A percentile compares a stretch with the other conserved stretches of the same genome.
These are phyloP conservation scores for Pleurotus ostreatus DNA, from an alignment of 768 basidiomycete species.

Conservation along the genomic window DNA sequence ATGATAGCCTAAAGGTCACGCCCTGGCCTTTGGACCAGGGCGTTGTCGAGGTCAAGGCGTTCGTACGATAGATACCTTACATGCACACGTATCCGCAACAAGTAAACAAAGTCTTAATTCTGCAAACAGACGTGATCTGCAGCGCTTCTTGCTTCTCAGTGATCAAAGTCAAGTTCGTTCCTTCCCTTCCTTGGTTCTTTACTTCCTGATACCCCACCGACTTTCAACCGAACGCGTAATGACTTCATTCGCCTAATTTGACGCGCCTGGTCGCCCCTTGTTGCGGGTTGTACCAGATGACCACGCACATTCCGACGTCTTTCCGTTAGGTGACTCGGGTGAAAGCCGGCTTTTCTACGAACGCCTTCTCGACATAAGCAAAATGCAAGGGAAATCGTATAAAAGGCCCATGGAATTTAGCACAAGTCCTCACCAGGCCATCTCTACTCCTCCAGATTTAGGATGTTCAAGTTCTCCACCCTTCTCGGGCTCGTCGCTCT, in stretches of 20 bases:
- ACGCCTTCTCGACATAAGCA: neutral
- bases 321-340: slow-evolving; percentile 3
- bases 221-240: neutral
- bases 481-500: slow-evolving; percentile 38
- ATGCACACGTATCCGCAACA: neutral
- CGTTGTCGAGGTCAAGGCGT: slow-evolving; percentile 4
- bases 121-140: too few species aligned
- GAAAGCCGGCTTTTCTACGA: neutral
- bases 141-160: neutral
- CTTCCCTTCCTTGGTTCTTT: neutral
- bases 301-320: slow-evolving; percentile 6
- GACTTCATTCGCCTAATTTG: neutral
- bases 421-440: slow-evolving; percentile 1
- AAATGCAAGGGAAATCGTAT: neutral
- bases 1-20: neutral
- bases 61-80: neutral
- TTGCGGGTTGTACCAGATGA: slow-evolving; percentile 1
- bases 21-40: slow-evolving; percentile 5
- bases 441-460: slow-evolving; percentile 13
- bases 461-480: slow-evolving; percentile 46
- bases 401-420: neutral
- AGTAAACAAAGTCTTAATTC: too few species aligned
- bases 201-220: neutral
- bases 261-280: neutral
- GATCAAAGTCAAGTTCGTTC: neutral